These are phyloP conservation scores for Alternaria rosae DNA, from an alignment of 2,329 filamentous ascomycete species.

Conservation along the genomic window DNA sequence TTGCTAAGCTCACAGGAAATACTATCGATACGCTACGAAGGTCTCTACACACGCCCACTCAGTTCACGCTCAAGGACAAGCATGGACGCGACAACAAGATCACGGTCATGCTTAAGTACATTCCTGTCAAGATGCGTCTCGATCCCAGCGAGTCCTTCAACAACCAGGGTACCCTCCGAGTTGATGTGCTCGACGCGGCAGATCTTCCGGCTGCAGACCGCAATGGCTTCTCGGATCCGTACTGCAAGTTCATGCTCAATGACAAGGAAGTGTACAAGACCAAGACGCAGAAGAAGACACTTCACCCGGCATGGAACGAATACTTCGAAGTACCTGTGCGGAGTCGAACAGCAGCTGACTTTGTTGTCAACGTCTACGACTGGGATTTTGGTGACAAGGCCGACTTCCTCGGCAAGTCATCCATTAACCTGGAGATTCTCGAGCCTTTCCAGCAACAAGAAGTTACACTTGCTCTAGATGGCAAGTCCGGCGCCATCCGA, in stretches of 20 bases:
- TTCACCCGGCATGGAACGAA: slow-evolving; percentile 95
- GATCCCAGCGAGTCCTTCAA: slow-evolving; percentile 97
- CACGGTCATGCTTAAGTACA: slow-evolving; percentile 91
- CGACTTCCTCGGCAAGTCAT: slow-evolving; percentile 81
- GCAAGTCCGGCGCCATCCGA: slow-evolving; percentile 84
- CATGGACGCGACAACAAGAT: slow-evolving; percentile 79
- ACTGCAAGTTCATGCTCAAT: slow-evolving; percentile 92
- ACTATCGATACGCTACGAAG: slow-evolving; percentile 88
- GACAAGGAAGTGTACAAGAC: slow-evolving; percentile 93
- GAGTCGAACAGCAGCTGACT: slow-evolving; percentile 83
- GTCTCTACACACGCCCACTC: slow-evolving; percentile 89
- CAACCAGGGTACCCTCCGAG: slow-evolving; percentile 94
- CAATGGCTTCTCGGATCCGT: slow-evolving; percentile 97
- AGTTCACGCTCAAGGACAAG: slow-evolving; percentile 78
- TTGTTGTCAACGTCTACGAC: slow-evolving; percentile 85
- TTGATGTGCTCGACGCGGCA: slow-evolving; percentile 87
- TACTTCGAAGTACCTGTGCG: slow-evolving; percentile 86
- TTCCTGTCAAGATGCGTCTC: slow-evolving; percentile 91
- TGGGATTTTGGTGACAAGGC: slow-evolving; percentile 97
- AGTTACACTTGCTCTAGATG: slow-evolving; percentile 77
- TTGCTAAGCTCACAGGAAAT: slow-evolving; percentile 83
- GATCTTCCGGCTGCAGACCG: slow-evolving; percentile 93
- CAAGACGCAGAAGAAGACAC: slow-evolving; percentile 94
- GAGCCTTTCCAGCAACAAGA: slow-evolving; percentile 87
- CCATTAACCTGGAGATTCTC: slow-evolving; percentile 78